Base-by-base conservation (phyloP, 306 rosid species). In the Mucuna pruriens region DNA sequence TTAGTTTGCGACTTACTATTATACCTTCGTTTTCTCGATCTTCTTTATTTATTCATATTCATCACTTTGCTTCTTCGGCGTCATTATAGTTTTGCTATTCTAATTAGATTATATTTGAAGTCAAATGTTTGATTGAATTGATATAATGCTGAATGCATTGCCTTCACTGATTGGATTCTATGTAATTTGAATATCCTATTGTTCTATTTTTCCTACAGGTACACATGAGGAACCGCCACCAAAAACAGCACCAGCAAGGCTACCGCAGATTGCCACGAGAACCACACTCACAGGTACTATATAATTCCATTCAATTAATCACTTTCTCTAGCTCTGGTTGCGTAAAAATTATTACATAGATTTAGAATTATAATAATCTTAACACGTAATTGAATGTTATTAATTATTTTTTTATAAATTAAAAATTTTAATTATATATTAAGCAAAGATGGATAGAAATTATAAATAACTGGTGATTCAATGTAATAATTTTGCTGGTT, bases 201-300 rank as follows among this genome's bases (percentile, higher is more conserved):
- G 60, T 29, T 29, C 3, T 1, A 29, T 29, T 29, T 29, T 29
- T 22, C 6, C 6, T 4, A 44, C 40, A 51, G 75, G 25, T 22
- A 9, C 4, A 51, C 22, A 25, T 16, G 55, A 55, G 20, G 60
- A 54, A 57, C 25, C 64, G 51, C 29, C 34, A 42, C 69, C 71
- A 58, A 36, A 44, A 60, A 7, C 61, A 42, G 38, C 45, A 55
- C 48, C 70, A 57, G 11, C 83, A 26, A 54, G 34, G 70, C 3
- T 23, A 57, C 17, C 42, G n/a, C 10, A 54, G 42, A 19, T 34
- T 33, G 19, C 49, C 22, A 11, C 2, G 51, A 20, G 83, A 79
- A 54, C 22, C 76, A 55, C 57, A 11, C 3, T 26, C 51, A 44
- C 78, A 80, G 76, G 78, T 80, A 60, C 60, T 57, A 17, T 23